These are phyloP conservation scores for Phytomonas sp. DNA, from an alignment of 208 protist genomes.

Conservation along the genomic window DNA sequence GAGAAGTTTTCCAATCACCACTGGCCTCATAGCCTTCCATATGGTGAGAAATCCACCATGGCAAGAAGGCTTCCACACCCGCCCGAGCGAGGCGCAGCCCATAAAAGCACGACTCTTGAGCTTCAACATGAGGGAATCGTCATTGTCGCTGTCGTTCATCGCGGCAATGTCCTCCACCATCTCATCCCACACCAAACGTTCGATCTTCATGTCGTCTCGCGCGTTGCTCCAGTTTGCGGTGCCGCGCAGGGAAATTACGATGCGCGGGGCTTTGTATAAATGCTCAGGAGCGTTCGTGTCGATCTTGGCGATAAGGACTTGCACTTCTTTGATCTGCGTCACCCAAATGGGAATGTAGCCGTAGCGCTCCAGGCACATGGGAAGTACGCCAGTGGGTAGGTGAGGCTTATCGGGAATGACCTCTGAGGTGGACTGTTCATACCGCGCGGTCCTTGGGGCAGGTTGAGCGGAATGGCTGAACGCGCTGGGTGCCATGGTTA, in stretches of 20 bases:
- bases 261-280: conserved; percentile 48
- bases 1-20: conserved; percentile 39
- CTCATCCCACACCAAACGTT: conserved; percentile 64
- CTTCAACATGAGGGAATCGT: conserved; percentile 1
- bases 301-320: conserved; percentile 67
- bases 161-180: conserved; percentile 23
- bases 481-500: not conserved
- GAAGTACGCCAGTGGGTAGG: conserved; percentile 5
- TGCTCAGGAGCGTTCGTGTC: conserved; percentile 30
- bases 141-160: not conserved
- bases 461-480: not conserved
- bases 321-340: conserved; percentile 48
- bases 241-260: conserved; percentile 85
- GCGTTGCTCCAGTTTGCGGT: conserved; percentile 79
- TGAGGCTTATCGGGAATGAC: not conserved
- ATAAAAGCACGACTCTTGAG: conserved; percentile 26
- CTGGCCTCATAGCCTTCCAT: conserved; percentile 60
- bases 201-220: conserved; percentile 64
- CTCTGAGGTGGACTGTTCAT: not conserved
- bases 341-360: conserved; percentile 62
- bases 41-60: conserved; percentile 82
- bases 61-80: conserved; percentile 44
- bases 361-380: conserved; percentile 77
- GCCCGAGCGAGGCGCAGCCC: conserved; percentile 15
- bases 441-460: not conserved